Conservation (phyloP, 306 rosid genomes). For the Cucurbita argyrosperma region DNA sequence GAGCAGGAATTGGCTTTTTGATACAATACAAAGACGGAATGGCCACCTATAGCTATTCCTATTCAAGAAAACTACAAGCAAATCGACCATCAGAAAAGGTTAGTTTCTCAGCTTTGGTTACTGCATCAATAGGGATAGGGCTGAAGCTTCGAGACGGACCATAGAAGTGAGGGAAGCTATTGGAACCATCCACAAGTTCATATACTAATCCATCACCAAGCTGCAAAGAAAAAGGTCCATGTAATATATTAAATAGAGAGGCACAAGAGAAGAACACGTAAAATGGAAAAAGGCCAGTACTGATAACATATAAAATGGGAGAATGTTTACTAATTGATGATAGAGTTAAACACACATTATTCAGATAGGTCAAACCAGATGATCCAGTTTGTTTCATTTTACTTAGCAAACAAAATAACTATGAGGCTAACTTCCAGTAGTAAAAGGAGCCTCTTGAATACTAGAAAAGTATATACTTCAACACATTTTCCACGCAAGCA, state of each 20-base stretch:
- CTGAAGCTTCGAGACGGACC: conserved; percentile 67
- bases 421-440: background rate
- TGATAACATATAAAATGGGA: background rate
- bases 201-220: conserved; percentile 77
- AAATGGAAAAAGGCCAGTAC: background rate
- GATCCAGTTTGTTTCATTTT: background rate
- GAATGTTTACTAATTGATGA: background rate
- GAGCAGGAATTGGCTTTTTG: background rate
- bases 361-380: background rate
- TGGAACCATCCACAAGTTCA: conserved; percentile 53
- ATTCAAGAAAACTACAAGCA: conserved; percentile 46
- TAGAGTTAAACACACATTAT: background rate
- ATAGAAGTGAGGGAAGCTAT: conserved; percentile 76
- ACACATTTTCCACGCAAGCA: background rate
- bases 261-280: background rate
- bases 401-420: background rate
- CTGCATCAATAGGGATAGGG: conserved; percentile 48
- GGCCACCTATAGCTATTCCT: conserved; percentile 7
- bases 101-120: conserved; percentile 60
- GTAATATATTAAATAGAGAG: background rate
- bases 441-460: background rate
- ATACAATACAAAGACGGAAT: background rate
- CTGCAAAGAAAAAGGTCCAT: conserved; percentile 23
- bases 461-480: background rate
- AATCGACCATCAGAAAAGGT: conserved; percentile 38